These are phyloP conservation scores for Paxillus involutus DNA, from an alignment of 768 basidiomycete species.

Conservation along the genomic window DNA sequence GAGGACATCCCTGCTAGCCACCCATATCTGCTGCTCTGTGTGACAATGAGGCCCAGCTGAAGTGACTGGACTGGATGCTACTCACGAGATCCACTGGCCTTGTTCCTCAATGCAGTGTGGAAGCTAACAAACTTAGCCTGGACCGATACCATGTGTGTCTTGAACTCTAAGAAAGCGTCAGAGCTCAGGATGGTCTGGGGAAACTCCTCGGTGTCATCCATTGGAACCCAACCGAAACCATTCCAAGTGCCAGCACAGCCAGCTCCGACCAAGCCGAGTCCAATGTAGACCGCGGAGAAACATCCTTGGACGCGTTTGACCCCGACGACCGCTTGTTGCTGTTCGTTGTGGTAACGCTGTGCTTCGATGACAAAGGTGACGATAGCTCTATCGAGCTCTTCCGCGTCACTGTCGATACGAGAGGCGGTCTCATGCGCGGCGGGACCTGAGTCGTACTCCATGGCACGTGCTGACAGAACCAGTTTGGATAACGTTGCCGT, in stretches of 20 bases:
- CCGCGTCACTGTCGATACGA: constrained; percentile 74
- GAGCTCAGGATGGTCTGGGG: constrained; percentile 49
- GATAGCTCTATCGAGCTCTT: constrained; percentile 73
- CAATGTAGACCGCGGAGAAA: constrained; percentile 62
- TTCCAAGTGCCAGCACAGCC: constrained; percentile 78
- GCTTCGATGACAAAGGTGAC: constrained; percentile 68
- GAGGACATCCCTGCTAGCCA: constrained; percentile 49
- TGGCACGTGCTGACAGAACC: constrained; percentile 87
- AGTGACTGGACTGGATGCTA: background rate
- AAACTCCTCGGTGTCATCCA: constrained; percentile 46
- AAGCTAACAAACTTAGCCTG: constrained; percentile 48
- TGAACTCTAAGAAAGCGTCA: constrained; percentile 56
- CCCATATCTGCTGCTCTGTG: constrained; percentile 30
- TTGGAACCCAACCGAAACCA: constrained; percentile 78
- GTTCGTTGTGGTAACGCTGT: constrained; percentile 50
- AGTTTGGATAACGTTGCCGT: constrained; percentile 88
- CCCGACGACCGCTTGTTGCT: constrained; percentile 20
- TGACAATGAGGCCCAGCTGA: constrained; percentile 3
- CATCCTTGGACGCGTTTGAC: constrained; percentile 60
- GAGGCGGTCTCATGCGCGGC: constrained; percentile 60
- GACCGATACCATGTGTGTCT: constrained; percentile 43
- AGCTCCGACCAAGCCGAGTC: constrained; percentile 77
- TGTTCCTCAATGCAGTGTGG: constrained; percentile 23
- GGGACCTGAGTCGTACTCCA: constrained; percentile 75
- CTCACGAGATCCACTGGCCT: constrained; percentile 25